Evolutionary conservation across 2,329 filamentous ascomycete species (phyloP).

Genomic region (Tolypocladium amazonense): DNA sequence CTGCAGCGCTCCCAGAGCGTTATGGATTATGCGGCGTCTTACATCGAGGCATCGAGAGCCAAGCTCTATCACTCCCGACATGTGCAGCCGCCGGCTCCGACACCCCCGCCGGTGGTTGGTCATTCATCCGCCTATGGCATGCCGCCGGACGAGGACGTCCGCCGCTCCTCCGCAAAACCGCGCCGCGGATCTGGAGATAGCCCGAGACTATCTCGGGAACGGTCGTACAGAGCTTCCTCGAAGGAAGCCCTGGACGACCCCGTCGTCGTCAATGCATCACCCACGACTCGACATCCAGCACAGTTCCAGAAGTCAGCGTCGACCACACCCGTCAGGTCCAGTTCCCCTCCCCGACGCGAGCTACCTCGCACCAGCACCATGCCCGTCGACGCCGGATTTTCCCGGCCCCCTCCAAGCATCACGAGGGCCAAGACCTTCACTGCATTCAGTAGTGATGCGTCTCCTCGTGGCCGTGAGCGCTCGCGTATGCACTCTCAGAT

Average conservation of each 20-base stretch:
- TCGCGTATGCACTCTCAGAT: slow-evolving; percentile 25
- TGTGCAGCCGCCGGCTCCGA: slow-evolving; percentile 21
- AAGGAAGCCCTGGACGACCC: slow-evolving; percentile 21
- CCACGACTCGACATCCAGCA: slow-evolving; percentile 16
- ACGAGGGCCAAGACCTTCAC: slow-evolving; percentile 23
- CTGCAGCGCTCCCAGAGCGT: slow-evolving; percentile 13
- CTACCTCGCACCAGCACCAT: slow-evolving; percentile 23
- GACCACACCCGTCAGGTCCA: slow-evolving; percentile 11
- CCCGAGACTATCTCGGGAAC: slow-evolving; percentile 12
- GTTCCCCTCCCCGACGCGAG: slow-evolving; percentile 21
- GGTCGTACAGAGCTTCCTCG: slow-evolving; percentile 19
- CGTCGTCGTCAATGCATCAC: slow-evolving; percentile 16
- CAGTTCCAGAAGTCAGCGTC: slow-evolving; percentile 15
- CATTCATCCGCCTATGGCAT: slow-evolving; percentile 14
- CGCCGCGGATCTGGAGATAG: slow-evolving; percentile 22
- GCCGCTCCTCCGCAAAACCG: slow-evolving; percentile 20
- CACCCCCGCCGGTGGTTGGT: slow-evolving; percentile 20
- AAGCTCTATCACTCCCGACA: slow-evolving; percentile 14
- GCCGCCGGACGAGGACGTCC: slow-evolving; percentile 18
- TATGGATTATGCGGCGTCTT: slow-evolving; percentile 12
- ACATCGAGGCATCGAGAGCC: slow-evolving; percentile 21
- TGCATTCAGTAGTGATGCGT: slow-evolving; percentile 10
- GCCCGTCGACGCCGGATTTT: slow-evolving; percentile 17
- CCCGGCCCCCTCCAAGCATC: slow-evolving; percentile 17
- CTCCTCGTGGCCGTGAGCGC: slow-evolving; percentile 24